Conservation (phyloP, 2,329 filamentous ascomycete species). For the Metarhizium sp. region DNA sequence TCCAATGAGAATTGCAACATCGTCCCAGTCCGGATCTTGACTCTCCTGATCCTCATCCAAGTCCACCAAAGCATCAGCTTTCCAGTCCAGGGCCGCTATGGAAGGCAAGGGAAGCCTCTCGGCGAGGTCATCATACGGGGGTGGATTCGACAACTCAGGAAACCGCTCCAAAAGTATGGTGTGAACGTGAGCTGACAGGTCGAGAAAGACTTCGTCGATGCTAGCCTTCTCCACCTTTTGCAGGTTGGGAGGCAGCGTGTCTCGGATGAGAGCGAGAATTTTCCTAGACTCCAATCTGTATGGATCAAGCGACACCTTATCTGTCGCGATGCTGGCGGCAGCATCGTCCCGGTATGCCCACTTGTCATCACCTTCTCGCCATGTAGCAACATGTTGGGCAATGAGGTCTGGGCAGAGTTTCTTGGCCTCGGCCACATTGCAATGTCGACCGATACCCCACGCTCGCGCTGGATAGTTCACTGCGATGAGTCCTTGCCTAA, state of each 20-base stretch:
- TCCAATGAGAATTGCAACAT: constrained; percentile 76
- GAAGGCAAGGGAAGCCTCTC: constrained; percentile 64
- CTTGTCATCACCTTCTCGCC: constrained; percentile 80
- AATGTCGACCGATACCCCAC: constrained; percentile 71
- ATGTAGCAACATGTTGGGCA: constrained; percentile 88
- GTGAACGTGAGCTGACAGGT: constrained; percentile 79
- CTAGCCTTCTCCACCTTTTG: constrained; percentile 86
- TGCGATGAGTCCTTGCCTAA: constrained; percentile 81
- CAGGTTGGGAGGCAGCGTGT: constrained; percentile 51
- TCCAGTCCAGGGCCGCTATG: constrained; percentile 68
- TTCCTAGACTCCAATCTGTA: constrained; percentile 78
- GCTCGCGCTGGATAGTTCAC: constrained; percentile 88
- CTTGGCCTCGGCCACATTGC: constrained; percentile 70
- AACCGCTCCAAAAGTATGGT: constrained; percentile 65
- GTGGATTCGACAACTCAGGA: constrained; percentile 54
- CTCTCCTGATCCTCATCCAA: constrained; percentile 67
- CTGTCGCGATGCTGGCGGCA: constrained; percentile 66
- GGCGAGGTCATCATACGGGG: constrained; percentile 64
- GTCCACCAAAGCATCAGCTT: constrained; percentile 72
- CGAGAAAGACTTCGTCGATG: constrained; percentile 92
- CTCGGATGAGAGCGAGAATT: constrained; percentile 73
- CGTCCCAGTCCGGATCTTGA: constrained; percentile 90
- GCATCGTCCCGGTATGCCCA: constrained; percentile 89
- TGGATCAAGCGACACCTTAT: constrained; percentile 91
- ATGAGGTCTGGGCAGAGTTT: constrained; percentile 80